phyloP scores from a whole-genome alignment of 768 basidiomycete genomes.

The Podaxis sp. region DNA sequence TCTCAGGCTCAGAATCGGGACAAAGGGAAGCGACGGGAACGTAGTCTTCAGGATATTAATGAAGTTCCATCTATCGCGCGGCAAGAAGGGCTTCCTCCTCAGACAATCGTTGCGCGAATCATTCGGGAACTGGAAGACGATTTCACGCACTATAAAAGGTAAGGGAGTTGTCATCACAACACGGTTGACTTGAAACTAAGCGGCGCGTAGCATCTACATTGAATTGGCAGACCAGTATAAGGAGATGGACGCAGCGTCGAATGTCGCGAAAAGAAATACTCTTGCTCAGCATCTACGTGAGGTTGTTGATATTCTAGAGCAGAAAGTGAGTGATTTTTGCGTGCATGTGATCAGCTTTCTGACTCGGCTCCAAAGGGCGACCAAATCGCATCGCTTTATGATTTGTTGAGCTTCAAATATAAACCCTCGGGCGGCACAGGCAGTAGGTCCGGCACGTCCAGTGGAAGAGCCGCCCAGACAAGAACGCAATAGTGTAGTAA shows the following conservation, averaged over 20 bases:
- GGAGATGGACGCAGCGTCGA: slow-evolving; percentile 79
- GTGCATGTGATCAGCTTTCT: background rate
- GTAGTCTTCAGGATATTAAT: slow-evolving; percentile 27
- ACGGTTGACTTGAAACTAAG: slow-evolving; percentile 10
- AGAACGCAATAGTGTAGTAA: slow-evolving; percentile 5
- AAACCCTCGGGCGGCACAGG: slow-evolving; percentile 37
- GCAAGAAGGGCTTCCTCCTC: slow-evolving; percentile 65
- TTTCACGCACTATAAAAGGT: slow-evolving; percentile 95
- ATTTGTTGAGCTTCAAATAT: slow-evolving; percentile 76
- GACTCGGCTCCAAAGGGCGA: slow-evolving; percentile 60
- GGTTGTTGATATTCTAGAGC: slow-evolving; percentile 89
- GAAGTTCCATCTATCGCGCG: slow-evolving; percentile 31
- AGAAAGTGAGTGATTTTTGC: slow-evolving; percentile 59
- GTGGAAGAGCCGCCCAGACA: background rate
- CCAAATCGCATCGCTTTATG: slow-evolving; percentile 91
- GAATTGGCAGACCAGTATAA: slow-evolving; percentile 94
- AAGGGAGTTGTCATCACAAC: slow-evolving; percentile 25
- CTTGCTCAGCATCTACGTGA: slow-evolving; percentile 87
- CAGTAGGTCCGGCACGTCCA: background rate
- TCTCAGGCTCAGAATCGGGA: slow-evolving; percentile 18
- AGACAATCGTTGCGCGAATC: slow-evolving; percentile 83
- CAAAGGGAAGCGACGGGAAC: slow-evolving; percentile 34
- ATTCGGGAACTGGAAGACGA: slow-evolving; percentile 91
- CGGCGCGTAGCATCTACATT: slow-evolving; percentile 69
- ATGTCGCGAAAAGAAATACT: slow-evolving; percentile 79